Evolutionary conservation across 2,329 filamentous ascomycete species (phyloP), one percentile per base, ranked within the genome.

Genomic region (Ilyonectria sp.): DNA sequence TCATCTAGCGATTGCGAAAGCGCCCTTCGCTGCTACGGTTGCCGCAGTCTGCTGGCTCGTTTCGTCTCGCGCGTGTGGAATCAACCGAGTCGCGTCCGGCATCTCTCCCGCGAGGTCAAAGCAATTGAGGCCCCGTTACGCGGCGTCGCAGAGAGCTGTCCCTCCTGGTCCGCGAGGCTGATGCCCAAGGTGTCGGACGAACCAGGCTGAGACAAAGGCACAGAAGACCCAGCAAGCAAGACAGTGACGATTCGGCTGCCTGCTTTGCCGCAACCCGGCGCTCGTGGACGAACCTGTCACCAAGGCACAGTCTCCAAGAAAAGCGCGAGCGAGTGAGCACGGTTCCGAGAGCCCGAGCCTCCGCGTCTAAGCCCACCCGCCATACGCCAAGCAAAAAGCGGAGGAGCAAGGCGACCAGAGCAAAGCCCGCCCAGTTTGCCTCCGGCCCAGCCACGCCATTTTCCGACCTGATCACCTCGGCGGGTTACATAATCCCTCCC

Each of bases 381-480:
- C 31, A 46, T 53, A 43, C 57, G 46, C 26, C 31, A 50, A 47
- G 57, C 57, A 37, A 63, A 62, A 56, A 43, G 40, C 40, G 40
- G 40, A 43, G 40, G 40, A 43, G 40, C 40, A 43, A 53, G 33
- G 31, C n/a, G 21, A 53, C 19, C n/a, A 53, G 21, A 21, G 6
- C n/a, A 60, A 65, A 70, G 71, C 37, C 40, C 40, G 40, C n/a
- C n/a, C 40, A n/a, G 15, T 43, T n/a, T n/a, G 2, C 15, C 40
- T 17, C 72, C 65, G 68, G 65, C 74, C 74, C 74, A 76, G 72
- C 74, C 74, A 75, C 74, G 72, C 74, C 74, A 75, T 76, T 75
- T 76, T 75, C 67, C 70, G 57, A 69, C 67, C 62, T 62, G 58
- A 69, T 69, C 69, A 71, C 69, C 69, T 75, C 68, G 67, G 52